Conservation (phyloP, 1,284 basidiomycete genomes). For the Testicularia cyperi region DNA sequence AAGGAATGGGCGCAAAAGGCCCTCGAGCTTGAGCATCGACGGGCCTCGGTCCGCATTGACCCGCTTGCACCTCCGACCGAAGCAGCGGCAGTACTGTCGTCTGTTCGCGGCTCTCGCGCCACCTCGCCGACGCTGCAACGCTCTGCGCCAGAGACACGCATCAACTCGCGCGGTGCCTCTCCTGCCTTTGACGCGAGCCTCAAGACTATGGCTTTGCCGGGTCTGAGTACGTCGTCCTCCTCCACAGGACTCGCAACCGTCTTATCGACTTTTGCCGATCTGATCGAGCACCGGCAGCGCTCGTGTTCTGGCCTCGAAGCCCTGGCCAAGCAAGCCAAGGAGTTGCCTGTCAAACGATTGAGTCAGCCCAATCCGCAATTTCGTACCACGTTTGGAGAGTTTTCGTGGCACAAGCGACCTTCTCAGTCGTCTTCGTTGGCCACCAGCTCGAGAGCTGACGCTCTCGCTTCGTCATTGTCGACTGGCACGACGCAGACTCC, state of each 20-base stretch:
- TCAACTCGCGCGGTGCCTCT: constrained; percentile 22
- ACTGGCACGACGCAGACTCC: constrained; percentile 7
- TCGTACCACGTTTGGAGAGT: constrained; percentile 27
- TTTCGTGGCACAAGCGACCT: constrained; percentile 12
- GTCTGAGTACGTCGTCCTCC: too few relatives aligned
- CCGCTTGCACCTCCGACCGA: constrained; percentile 2
- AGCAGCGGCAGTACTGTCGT: not conserved
- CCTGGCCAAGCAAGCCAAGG: constrained; percentile 28
- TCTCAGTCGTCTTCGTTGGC: not conserved
- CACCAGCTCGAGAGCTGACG: not conserved
- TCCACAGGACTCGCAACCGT: constrained; percentile 16
- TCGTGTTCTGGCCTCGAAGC: constrained; percentile 35
- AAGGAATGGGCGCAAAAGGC: constrained; percentile 38
- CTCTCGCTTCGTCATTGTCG: constrained; percentile 1
- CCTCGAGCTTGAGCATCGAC: constrained; percentile 32
- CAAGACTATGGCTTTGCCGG: too few relatives aligned
- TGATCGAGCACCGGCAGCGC: constrained; percentile 35
- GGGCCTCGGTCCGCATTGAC: constrained; percentile 28
- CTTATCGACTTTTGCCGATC: constrained; percentile 32
- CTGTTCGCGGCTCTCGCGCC: not conserved
- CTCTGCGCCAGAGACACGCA: constrained; percentile 26
- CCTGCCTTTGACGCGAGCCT: constrained; percentile 13
- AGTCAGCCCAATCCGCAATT: constrained; percentile 36
- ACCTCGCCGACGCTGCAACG: constrained; percentile 18
- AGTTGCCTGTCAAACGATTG: constrained; percentile 28